Conservation (phyloP, 805 yeast genomes). For the Candida ortonii region DNA sequence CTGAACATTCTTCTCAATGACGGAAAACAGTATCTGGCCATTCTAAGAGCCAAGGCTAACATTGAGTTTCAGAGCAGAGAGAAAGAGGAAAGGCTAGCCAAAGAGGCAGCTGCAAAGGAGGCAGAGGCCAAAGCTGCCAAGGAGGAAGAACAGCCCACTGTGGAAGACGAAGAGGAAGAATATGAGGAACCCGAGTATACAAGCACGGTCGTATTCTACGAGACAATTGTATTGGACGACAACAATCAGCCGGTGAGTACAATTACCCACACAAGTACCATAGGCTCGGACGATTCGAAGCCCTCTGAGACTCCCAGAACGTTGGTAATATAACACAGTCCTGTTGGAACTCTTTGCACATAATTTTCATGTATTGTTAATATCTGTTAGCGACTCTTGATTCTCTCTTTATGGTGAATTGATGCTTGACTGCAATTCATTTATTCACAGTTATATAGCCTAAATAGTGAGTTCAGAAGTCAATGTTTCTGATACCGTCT, state of each 20-base stretch:
- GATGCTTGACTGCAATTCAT: slow-evolving; percentile 5
- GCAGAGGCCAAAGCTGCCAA: background rate
- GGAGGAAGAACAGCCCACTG: slow-evolving; percentile 7
- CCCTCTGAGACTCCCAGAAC: too few relatives aligned
- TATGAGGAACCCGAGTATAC: slow-evolving; percentile 8
- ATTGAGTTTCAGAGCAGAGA: slow-evolving; percentile 56
- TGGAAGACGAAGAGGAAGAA: slow-evolving; percentile 13
- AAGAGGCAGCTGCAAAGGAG: slow-evolving; percentile 10
- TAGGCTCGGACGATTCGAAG: too few relatives aligned
- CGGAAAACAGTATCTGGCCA: slow-evolving; percentile 56
- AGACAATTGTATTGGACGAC: slow-evolving; percentile 18
- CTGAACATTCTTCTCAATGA: slow-evolving; percentile 53
- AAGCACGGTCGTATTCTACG: slow-evolving; percentile 15
- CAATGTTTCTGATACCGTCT: slow-evolving; percentile 33
- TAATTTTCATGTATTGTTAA: too few relatives aligned
- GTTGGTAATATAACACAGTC: slow-evolving; percentile 9
- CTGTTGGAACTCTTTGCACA: too few relatives aligned
- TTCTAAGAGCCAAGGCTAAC: slow-evolving; percentile 57
- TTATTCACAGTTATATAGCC: too few relatives aligned
- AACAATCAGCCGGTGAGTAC: slow-evolving; percentile 17
- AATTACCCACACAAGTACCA: slow-evolving; percentile 10
- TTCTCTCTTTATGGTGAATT: background rate
- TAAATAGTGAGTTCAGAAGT: too few relatives aligned
- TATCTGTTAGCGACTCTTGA: too few relatives aligned
- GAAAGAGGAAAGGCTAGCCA: slow-evolving; percentile 33